phyloP scores from a whole-genome alignment of 352 stramenopile species.

The Globisporangium yorkense region DNA sequence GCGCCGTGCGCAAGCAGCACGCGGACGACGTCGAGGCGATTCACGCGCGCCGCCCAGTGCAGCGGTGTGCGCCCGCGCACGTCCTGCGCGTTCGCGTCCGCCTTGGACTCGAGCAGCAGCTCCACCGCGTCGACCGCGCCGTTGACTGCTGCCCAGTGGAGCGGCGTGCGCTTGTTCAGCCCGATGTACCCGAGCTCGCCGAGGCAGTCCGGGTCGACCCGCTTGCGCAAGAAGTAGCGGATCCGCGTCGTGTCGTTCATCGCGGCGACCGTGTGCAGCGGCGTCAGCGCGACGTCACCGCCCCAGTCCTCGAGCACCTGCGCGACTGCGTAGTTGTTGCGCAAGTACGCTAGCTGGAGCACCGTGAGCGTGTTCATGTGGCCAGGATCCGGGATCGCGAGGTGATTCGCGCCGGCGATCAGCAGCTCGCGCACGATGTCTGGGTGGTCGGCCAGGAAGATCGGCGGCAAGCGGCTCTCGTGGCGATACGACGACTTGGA shows the following conservation, averaged over 20 bases:
- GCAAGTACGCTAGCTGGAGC: conserved; percentile 72
- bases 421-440: conserved; percentile 74
- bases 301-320: conserved; percentile 71
- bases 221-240: conserved; percentile 53
- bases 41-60: conserved; percentile 72
- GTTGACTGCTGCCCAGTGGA: conserved; percentile 78
- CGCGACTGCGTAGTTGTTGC: conserved; percentile 74
- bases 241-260: conserved; percentile 64
- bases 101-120: conserved; percentile 49
- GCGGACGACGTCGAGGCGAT: conserved; percentile 25
- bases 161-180: conserved; percentile 70
- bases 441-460: conserved; percentile 77
- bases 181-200: conserved; percentile 76
- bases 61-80: conserved; percentile 53
- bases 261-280: conserved; percentile 69
- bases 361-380: conserved; percentile 86
- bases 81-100: conserved; percentile 71
- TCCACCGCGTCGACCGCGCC: conserved; percentile 51
- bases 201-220: conserved; percentile 71
- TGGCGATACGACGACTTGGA: conserved; percentile 66
- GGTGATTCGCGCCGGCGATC: conserved; percentile 57
- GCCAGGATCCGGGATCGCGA: conserved; percentile 73
- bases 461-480: conserved; percentile 61
- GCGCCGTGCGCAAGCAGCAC: conserved; percentile 11
- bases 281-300: conserved; percentile 69